Percentiles rank a stretch among this genome's conserved stretches.
Conservation (phyloP, 2,329 filamentous ascomycete species). For the Mycosphaerella arachidis region DNA sequence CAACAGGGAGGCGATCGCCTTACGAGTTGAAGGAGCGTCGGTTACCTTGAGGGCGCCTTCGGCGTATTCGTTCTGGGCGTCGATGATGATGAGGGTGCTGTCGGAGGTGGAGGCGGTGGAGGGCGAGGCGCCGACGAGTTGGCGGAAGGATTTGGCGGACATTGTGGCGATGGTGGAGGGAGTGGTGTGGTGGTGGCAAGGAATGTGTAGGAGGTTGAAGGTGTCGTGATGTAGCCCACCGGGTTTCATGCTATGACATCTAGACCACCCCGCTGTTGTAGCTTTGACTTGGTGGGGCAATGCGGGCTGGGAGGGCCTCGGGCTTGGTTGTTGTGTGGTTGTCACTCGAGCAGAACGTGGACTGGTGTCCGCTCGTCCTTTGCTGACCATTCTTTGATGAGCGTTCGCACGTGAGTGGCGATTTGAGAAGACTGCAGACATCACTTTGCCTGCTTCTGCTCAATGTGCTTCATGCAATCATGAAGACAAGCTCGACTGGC, state of each 20-base stretch:
- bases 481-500: too few species aligned
- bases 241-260: background rate
- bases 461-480: too few species aligned
- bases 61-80: conserved; percentile 67
- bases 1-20: conserved; percentile 54
- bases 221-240: background rate
- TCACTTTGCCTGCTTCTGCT: too few species aligned
- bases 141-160: conserved; percentile 43
- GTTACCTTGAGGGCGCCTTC: conserved; percentile 54
- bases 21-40: conserved; percentile 51
- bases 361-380: background rate
- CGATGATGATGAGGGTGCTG: conserved; percentile 62
- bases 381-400: background rate
- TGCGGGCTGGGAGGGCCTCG: background rate
- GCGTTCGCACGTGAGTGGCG: background rate
- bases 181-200: background rate
- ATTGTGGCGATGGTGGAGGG: conserved; percentile 2
- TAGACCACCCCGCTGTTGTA: background rate
- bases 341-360: background rate
- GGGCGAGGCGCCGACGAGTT: conserved; percentile 50
- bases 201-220: background rate
- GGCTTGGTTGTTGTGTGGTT: background rate
- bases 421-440: too few species aligned
- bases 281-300: background rate
- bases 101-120: conserved; percentile 55